Evolutionary conservation across 768 basidiomycete species (phyloP).

Genomic region (Psilocybe cyanescens): DNA sequence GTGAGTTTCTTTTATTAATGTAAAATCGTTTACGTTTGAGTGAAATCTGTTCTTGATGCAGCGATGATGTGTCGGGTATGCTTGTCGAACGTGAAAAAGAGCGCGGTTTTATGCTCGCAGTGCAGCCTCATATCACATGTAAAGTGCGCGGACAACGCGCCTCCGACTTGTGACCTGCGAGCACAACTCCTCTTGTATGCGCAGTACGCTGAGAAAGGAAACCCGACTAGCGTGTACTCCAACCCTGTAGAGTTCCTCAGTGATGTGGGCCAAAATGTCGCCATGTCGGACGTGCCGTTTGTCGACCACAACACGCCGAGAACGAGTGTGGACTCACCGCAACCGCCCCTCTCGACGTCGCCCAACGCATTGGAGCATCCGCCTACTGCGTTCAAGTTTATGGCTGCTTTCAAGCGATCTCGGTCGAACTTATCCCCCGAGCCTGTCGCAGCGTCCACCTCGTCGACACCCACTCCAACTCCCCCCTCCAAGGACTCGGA

Average conservation of each 20-base stretch:
- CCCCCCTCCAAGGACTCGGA: conserved; percentile 29
- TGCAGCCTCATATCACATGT: conserved; percentile 90
- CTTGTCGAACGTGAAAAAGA: conserved; percentile 77
- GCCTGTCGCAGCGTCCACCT: conserved; percentile 32
- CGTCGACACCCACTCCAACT: conserved; percentile 30
- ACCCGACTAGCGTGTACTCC: conserved; percentile 53
- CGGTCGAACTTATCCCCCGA: conserved; percentile 59
- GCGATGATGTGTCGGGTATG: conserved; percentile 91
- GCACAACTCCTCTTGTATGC: conserved; percentile 80
- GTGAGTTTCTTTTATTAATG: conserved; percentile 49
- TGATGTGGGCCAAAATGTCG: conserved; percentile 43
- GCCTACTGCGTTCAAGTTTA: conserved; percentile 67
- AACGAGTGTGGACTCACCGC: conserved; percentile 49
- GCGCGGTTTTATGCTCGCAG: conserved; percentile 83
- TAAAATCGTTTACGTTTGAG: not conserved
- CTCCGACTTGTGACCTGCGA: conserved; percentile 82
- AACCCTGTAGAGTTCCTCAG: conserved; percentile 52
- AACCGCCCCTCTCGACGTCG: conserved; percentile 30
- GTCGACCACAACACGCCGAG: conserved; percentile 49
- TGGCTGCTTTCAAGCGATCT: conserved; percentile 67
- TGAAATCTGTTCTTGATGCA: conserved; percentile 33
- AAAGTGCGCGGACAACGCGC: conserved; percentile 73
- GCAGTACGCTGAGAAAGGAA: conserved; percentile 75
- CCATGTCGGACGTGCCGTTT: conserved; percentile 62
- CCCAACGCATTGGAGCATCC: conserved; percentile 39